Base-by-base conservation (phyloP, 2,329 filamentous ascomycete species). In the Pezicula carpinea region DNA sequence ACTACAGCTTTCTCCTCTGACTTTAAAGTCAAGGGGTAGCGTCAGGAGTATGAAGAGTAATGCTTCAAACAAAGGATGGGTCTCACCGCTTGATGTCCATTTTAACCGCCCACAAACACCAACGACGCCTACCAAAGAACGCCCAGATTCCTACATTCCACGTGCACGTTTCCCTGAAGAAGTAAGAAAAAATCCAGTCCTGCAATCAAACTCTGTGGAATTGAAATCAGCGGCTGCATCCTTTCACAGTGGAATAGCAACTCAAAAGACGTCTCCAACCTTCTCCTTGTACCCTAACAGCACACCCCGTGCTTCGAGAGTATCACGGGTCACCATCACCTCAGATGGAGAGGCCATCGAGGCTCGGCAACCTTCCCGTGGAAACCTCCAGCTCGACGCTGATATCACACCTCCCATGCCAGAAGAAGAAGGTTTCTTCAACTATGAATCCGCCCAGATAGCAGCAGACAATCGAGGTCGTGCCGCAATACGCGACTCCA, bases 61-160 rank as follows among this genome's bases (percentile, higher is more conserved):
- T 19, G 21, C 7, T 2, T 38, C 35, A 38, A 21, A 26, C 18
- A 13, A 23, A 15, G 49, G 26, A 19, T 58, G 55, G 52, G 51
- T 56, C 13, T 54, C 53, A 43, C 55, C 57, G 3, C 46, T 56
- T 2, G 57, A 58, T 49, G 52, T 55, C 17, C 55, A 57, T 39
- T 54, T 55, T 39, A 52, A 44, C 44, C 49, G 49, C 36, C 50
- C 54, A n/a, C 31, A 45, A 10, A 54, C 55, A 22, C 50, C 54
- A 18, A 8, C 14, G 19, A 34, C 40, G 5, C 18, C 43, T 29
- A 15, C 38, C 10, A 10, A 43, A 36, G 26, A 44, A 21, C 44
- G 48, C 26, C 53, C 53, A 38, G 43, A 38, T 6, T 59, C 55
- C 15, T 57, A 48, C 29, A 39, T 57, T 1, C 53, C 57, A 34